Percentiles rank a stretch among this genome's conserved stretches.
Evolutionary conservation across 2,329 filamentous ascomycete species (phyloP).

Genomic region (Monilinia aucupariae): DNA sequence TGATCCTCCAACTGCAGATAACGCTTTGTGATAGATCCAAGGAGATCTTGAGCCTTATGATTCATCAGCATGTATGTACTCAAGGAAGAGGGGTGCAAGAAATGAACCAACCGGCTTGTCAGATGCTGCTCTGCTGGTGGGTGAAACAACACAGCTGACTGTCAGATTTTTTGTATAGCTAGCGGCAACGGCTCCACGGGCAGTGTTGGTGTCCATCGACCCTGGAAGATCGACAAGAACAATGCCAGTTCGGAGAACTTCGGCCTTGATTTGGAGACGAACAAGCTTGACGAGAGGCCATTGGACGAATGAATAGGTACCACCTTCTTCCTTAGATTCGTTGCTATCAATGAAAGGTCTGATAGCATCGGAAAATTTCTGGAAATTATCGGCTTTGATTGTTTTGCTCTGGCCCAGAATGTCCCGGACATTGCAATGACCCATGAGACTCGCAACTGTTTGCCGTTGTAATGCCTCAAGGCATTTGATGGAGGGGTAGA

Average conservation of each 20-base stretch:
- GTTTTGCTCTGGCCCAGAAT: constrained; percentile 17
- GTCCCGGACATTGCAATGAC: constrained; percentile 15
- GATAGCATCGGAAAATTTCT: constrained; percentile 17
- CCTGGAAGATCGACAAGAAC: constrained; percentile 26
- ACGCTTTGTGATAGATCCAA: constrained; percentile 19
- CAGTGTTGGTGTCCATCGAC: constrained; percentile 22
- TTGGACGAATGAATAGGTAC: constrained; percentile 4
- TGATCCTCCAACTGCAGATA: constrained; percentile 23
- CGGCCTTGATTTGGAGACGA: constrained; percentile 16
- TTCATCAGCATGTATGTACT: not conserved
- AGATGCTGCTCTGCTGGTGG: constrained; percentile 14
- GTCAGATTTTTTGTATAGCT: constrained; percentile 20
- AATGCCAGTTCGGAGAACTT: constrained; percentile 21
- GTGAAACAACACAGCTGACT: constrained; percentile 22
- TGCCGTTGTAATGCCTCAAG: constrained; percentile 35
- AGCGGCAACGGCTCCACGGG: constrained; percentile 20
- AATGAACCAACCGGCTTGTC: constrained; percentile 12
- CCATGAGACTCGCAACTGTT: constrained; percentile 18
- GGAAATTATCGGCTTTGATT: not conserved
- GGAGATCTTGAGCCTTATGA: constrained; percentile 23
- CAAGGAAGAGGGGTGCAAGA: not conserved
- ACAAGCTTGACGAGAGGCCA: constrained; percentile 26
- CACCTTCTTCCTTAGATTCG: not conserved
- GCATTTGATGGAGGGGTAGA: constrained; percentile 38
- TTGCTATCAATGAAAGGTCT: constrained; percentile 17